Conservation (phyloP, 73 alveolate species). For the Tetrahymena thermophila region DNA sequence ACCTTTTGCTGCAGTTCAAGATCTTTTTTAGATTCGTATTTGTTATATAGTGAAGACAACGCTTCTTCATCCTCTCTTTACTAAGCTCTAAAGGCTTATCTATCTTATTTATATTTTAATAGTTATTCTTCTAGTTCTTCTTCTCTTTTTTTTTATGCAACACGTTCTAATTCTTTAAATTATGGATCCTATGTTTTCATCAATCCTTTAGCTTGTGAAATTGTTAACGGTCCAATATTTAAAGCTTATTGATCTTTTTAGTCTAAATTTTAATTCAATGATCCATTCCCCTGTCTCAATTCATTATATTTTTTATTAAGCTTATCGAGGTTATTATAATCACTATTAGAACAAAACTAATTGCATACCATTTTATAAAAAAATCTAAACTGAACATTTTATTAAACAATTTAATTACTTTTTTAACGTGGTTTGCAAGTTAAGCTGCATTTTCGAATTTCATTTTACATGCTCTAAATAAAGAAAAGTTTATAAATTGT, state of each 20-base stretch:
- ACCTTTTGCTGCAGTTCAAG: slow-evolving; percentile 18
- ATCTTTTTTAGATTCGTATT: slow-evolving; percentile 28
- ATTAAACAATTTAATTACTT: neutral
- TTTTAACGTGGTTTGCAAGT: slow-evolving; percentile 42
- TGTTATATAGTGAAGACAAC: slow-evolving; percentile 1
- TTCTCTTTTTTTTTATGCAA: slow-evolving; percentile 24
- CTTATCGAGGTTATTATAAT: slow-evolving; percentile 14
- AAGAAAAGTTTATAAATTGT: too few species aligned
- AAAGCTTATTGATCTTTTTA: slow-evolving; percentile 18
- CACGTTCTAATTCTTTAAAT: slow-evolving; percentile 27
- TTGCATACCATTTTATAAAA: neutral
- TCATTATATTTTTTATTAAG: slow-evolving; percentile 17
- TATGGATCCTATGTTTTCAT: slow-evolving; percentile 31
- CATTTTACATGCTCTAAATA: slow-evolving; percentile 22
- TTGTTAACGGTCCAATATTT: slow-evolving; percentile 26
- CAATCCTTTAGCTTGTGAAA: slow-evolving; percentile 11
- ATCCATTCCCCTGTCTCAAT: slow-evolving; percentile 9
- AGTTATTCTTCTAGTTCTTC: slow-evolving; percentile 25
- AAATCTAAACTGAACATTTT: too few species aligned
- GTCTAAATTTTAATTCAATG: slow-evolving; percentile 6
- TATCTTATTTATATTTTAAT: slow-evolving; percentile 14
- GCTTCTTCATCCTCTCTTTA: slow-evolving; percentile 28
- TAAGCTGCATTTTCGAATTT: slow-evolving; percentile 31
- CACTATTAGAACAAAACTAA: slow-evolving; percentile 31
- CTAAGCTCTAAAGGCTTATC: slow-evolving; percentile 21